These are phyloP conservation scores for Collariella sp. DNA, from an alignment of 495 filamentous ascomycete species.

Conservation along the genomic window DNA sequence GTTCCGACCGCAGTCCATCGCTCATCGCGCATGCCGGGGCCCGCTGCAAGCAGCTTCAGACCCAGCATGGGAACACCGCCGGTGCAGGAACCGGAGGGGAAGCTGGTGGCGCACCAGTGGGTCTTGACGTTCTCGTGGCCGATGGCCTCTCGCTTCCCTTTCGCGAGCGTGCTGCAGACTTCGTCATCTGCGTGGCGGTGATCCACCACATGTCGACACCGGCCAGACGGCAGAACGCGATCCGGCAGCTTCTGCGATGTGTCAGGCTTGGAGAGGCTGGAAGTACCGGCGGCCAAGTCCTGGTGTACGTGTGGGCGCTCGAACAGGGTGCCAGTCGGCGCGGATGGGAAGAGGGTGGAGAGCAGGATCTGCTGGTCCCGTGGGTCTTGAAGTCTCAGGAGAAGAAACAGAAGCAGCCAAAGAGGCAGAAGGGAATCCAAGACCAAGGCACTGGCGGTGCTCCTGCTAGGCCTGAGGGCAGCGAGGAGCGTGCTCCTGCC, in stretches of 20 bases:
- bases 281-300: slow-evolving; percentile 48
- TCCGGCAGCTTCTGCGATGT: slow-evolving; percentile 61
- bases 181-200: slow-evolving; percentile 91
- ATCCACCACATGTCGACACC: slow-evolving; percentile 90
- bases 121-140: slow-evolving; percentile 52
- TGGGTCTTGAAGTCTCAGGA: slow-evolving; percentile 62
- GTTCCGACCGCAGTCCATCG: slow-evolving; percentile 75
- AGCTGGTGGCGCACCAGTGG: slow-evolving; percentile 7
- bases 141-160: slow-evolving; percentile 63
- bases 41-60: slow-evolving; percentile 48
- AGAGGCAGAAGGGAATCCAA: slow-evolving; percentile 2
- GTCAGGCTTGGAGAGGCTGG: slow-evolving; percentile 40
- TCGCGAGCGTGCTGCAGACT: slow-evolving; percentile 67
- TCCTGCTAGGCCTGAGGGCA: slow-evolving; percentile 16
- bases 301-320: slow-evolving; percentile 95
- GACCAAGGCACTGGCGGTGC: slow-evolving; percentile 9
- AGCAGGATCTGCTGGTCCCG: slow-evolving; percentile 92
- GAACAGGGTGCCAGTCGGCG: slow-evolving; percentile 84
- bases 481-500: slow-evolving; percentile 10
- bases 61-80: not conserved
- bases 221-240: slow-evolving; percentile 61
- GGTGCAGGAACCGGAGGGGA: slow-evolving; percentile 9
- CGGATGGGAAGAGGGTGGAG: slow-evolving; percentile 81
- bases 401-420: slow-evolving; percentile 10
- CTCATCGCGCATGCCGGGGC: slow-evolving; percentile 63